Evolutionary conservation across 169 alveolate genomes (phyloP).

Genomic region (Plasmodium chabaudi): DNA sequence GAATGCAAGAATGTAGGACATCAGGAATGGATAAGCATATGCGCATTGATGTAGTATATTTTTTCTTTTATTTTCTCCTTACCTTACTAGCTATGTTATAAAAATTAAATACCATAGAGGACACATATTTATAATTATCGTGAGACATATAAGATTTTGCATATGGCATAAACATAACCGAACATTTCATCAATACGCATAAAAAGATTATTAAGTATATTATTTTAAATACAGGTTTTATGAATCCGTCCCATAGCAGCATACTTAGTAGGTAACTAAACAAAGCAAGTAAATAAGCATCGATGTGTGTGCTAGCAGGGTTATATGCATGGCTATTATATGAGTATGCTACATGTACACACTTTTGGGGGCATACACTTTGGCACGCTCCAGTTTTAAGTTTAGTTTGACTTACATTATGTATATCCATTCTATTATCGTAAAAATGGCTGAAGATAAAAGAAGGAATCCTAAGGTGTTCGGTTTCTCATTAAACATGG

Average conservation of each 20-base stretch:
- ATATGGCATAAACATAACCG: slow-evolving; percentile 63
- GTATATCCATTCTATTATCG: slow-evolving; percentile 72
- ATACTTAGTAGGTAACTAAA: slow-evolving; percentile 48
- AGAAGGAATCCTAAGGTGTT: slow-evolving; percentile 64
- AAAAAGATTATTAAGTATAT: slow-evolving; percentile 47
- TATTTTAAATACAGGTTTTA: slow-evolving; percentile 65
- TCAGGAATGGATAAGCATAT: neutral
- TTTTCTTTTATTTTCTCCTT: neutral
- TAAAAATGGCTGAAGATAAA: slow-evolving; percentile 68
- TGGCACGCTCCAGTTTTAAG: neutral
- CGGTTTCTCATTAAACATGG: slow-evolving; percentile 71
- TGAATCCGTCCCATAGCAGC: slow-evolving; percentile 67
- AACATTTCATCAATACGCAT: slow-evolving; percentile 27
- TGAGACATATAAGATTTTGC: slow-evolving; percentile 61
- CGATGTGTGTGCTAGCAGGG: neutral
- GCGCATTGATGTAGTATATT: neutral
- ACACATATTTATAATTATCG: slow-evolving; percentile 49
- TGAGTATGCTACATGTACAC: neutral
- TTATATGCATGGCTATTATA: neutral
- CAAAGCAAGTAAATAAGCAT: neutral
- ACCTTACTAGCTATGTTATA: slow-evolving; percentile 53
- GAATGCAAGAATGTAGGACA: neutral
- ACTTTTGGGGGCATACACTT: neutral
- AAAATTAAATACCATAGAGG: slow-evolving; percentile 30
- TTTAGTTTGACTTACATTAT: slow-evolving; percentile 31